Evolutionary conservation across 805 yeast species (phyloP).

Genomic region (Geotrichum ghanense): DNA sequence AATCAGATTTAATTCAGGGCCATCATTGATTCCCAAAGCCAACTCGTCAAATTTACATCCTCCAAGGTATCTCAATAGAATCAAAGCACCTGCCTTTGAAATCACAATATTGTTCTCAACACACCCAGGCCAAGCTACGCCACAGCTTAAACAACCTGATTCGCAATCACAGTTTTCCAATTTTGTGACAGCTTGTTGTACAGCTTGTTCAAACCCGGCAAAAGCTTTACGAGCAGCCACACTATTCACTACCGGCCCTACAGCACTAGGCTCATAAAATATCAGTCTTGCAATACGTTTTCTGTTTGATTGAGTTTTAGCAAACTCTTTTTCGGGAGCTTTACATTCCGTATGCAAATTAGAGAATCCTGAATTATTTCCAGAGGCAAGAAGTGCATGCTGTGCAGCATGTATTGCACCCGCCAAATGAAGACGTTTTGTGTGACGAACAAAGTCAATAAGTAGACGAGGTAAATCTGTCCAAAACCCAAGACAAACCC

Average conservation of each 20-base stretch:
- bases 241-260: constrained; percentile 74
- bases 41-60: constrained; percentile 39
- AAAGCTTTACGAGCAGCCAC: constrained; percentile 60
- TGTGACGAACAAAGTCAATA: background rate
- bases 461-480: constrained; percentile 58
- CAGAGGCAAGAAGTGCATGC: constrained; percentile 74
- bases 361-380: constrained; percentile 14
- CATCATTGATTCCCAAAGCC: constrained; percentile 26
- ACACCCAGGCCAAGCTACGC: constrained; percentile 78
- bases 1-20: constrained; percentile 25
- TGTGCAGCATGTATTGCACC: constrained; percentile 97
- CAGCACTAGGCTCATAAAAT: constrained; percentile 64
- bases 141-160: constrained; percentile 68
- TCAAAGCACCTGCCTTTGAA: constrained; percentile 74
- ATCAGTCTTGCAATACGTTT: constrained; percentile 80
- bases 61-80: constrained; percentile 51
- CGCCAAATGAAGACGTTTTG: constrained; percentile 39
- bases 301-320: constrained; percentile 56
- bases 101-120: constrained; percentile 71
- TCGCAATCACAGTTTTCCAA: constrained; percentile 51
- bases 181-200: constrained; percentile 45
- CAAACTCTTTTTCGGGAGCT: constrained; percentile 94
- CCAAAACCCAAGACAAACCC: constrained; percentile 57
- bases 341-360: constrained; percentile 66
- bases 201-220: constrained; percentile 58